Conservation (phyloP, 768 basidiomycete genomes). For the Cyclocybe cylindracea region DNA sequence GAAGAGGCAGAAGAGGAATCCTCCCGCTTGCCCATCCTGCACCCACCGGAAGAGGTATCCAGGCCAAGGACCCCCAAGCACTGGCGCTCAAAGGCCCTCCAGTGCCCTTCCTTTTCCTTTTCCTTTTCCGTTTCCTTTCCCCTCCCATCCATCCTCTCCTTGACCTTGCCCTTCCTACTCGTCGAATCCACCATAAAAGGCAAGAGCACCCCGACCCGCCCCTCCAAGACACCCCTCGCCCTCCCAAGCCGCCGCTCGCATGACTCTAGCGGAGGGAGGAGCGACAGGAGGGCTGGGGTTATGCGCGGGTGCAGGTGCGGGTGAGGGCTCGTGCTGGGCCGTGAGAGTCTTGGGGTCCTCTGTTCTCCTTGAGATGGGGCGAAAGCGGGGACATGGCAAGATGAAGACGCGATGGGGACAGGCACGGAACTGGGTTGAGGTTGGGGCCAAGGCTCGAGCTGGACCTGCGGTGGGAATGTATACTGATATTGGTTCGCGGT, state of each 20-base stretch:
- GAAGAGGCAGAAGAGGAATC: slow-evolving; percentile 6
- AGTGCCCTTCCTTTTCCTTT: slow-evolving; percentile 3
- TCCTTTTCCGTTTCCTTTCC: slow-evolving; percentile 1
- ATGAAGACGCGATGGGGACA: too few species aligned
- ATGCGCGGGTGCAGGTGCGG: slow-evolving; percentile 22
- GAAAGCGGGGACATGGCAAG: too few species aligned
- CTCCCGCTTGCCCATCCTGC: too few species aligned
- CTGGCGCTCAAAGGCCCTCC: slow-evolving; percentile 10
- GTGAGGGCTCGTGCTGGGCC: too few species aligned
- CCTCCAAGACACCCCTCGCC: slow-evolving; percentile 24
- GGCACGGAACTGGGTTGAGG: too few species aligned
- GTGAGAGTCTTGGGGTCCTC: too few species aligned
- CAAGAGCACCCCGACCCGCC: slow-evolving; percentile 23
- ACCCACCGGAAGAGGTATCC: too few species aligned
- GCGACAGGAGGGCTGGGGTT: slow-evolving; percentile 32
- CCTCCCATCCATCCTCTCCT: neutral
- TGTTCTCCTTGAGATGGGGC: slow-evolving; percentile 18
- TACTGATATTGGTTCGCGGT: too few species aligned
- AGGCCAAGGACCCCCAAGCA: slow-evolving; percentile 11
- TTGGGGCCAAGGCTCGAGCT: too few species aligned
- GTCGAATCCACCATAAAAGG: slow-evolving; percentile 11
- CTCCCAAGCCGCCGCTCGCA: slow-evolving; percentile 27
- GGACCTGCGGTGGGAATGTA: too few species aligned
- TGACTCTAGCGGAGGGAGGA: slow-evolving; percentile 30
- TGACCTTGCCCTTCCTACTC: neutral